Base-by-base conservation (phyloP, 148 eudicot genomes). In the Vaccinium corymbosum region DNA sequence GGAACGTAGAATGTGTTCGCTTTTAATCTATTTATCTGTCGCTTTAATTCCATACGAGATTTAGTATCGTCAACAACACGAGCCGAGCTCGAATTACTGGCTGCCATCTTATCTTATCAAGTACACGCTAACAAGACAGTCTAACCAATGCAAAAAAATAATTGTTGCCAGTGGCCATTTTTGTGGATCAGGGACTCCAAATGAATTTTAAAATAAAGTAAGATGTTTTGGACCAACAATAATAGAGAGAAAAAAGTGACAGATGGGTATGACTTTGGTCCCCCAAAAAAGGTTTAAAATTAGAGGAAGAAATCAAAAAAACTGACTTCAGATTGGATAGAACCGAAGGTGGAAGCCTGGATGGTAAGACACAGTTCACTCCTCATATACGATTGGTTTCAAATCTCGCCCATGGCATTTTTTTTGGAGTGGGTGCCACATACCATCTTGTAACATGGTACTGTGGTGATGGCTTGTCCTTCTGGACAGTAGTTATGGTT, bases 241-340 rank as follows among this genome's bases (percentile, higher is more conserved):
- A 73, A 38, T 73, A 73, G n/a, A 73, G 48, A 73, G 77, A 38
- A 27, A 38, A 73, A 62, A 42, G 22, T 16, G 77, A 73, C 77
- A 73, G 13, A 2, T 8, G 7, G 16, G 38, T 42, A 73, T 17
- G 8, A 16, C 49, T 72, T 38, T 38, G 20, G 48, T 72, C 49
- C 20, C 48, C 51, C 10, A 17, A 73, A 35, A 4, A 32, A 1
- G 19, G 8, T 32, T 71, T 1, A 4, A 22, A 71, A 71, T 20
- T 64, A 38, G 32, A 70, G 48, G n/a, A 32, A 29, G 76, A 32
- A 71, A 71, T 15, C 49, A 32, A 71, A 14, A 14, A 5, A 71
- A 32, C 8, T 35, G 48, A 35, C 48, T 15, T 71, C 42, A 71
- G 3, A 71, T 29, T 13, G 0, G 48, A 14, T 73, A 16, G 4